Conservation (phyloP, 2,329 filamentous ascomycete genomes). For the Rutstroemia sp. region DNA sequence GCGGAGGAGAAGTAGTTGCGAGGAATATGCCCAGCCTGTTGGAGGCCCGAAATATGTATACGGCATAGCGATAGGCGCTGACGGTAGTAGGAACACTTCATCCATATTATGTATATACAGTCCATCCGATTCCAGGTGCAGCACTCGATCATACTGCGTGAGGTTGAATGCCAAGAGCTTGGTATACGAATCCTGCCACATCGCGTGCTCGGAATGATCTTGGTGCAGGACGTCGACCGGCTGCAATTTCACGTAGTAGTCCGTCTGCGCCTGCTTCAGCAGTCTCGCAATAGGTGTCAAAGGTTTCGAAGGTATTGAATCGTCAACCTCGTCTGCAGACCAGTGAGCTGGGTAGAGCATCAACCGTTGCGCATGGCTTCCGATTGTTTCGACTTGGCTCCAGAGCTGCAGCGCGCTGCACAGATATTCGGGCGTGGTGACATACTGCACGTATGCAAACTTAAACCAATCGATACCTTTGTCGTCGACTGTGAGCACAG, state of each 20-base stretch:
- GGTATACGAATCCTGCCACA: constrained; percentile 22
- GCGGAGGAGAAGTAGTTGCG: constrained; percentile 21
- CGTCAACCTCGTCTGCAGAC: constrained; percentile 19
- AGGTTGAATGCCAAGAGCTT: constrained; percentile 27
- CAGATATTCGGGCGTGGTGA: constrained; percentile 22
- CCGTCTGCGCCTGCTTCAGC: constrained; percentile 16
- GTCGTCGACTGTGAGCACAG: constrained; percentile 16
- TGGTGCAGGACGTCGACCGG: constrained; percentile 20
- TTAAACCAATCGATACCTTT: constrained; percentile 21
- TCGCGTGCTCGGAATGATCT: constrained; percentile 12
- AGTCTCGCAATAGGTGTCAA: constrained; percentile 22
- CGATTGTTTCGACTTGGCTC: constrained; percentile 25
- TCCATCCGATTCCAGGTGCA: constrained; percentile 22
- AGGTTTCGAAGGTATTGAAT: constrained; percentile 11
- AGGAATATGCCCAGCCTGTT: constrained; percentile 19
- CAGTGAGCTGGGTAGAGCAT: constrained; percentile 25
- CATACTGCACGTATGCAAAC: constrained; percentile 25
- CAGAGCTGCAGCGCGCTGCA: constrained; percentile 27
- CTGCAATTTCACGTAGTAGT: constrained; percentile 22
- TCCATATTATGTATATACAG: constrained; percentile 22
- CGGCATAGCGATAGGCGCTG: constrained; percentile 24
- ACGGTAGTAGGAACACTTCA: constrained; percentile 23
- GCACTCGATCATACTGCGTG: constrained; percentile 21
- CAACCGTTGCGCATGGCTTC: constrained; percentile 22
- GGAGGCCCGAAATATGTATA: constrained; percentile 22